Evolutionary conservation across 208 protist genomes (phyloP).

Genomic region (Acanthamoeba sp.): DNA sequence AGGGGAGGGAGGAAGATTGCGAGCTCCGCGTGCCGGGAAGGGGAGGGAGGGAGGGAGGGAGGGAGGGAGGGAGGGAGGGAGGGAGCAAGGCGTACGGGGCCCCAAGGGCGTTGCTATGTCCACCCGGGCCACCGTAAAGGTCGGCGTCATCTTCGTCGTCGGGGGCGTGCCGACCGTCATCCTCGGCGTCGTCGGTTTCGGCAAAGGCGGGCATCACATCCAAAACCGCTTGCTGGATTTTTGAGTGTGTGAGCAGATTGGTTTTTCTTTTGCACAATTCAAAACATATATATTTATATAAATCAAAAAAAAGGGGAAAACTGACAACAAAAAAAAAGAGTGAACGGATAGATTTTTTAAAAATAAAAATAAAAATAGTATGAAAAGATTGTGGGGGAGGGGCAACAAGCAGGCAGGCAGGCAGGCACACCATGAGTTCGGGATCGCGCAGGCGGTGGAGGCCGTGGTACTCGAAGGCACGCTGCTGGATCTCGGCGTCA

Average conservation of each 20-base stretch:
- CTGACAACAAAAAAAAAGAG: too few relatives aligned
- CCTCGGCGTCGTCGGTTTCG: conserved; percentile 48
- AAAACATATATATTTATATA: not conserved
- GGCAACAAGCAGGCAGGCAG: not conserved
- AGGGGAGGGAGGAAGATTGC: too few relatives aligned
- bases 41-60: not conserved
- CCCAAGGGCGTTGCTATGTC: too few relatives aligned
- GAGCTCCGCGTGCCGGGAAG: not conserved
- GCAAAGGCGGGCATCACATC: conserved; percentile 74
- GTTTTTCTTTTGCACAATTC: too few relatives aligned
- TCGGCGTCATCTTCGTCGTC: conserved; percentile 3
- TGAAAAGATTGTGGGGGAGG: too few relatives aligned
- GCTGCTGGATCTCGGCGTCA: conserved; percentile 98
- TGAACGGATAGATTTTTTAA: too few relatives aligned
- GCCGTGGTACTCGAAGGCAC: conserved; percentile 95
- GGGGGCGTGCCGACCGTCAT: not conserved
- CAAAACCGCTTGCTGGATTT: conserved; percentile 65
- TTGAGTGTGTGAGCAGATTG: too few relatives aligned
- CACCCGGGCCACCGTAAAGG: too few relatives aligned
- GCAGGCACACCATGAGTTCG: conserved; percentile 58
- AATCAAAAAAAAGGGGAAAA: not conserved
- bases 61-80: not conserved
- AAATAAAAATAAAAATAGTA: too few relatives aligned
- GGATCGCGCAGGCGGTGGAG: conserved; percentile 81
- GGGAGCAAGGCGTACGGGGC: too few relatives aligned